Base-by-base conservation (phyloP, 805 yeast species). In the Metschnikowia sp. region DNA sequence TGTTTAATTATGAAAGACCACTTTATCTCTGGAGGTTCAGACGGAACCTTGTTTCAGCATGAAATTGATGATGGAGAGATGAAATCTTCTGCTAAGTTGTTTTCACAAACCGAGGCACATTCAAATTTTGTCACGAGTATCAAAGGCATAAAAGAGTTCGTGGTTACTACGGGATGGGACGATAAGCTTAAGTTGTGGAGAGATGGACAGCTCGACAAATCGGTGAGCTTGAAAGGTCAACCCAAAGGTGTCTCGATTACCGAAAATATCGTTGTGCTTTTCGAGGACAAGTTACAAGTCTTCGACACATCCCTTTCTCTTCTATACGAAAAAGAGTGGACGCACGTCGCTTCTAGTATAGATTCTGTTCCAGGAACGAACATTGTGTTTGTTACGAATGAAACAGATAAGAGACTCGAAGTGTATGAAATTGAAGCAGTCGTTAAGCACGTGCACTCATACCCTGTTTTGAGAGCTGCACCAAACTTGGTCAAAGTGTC, bases 121-220 rank as follows among this genome's bases (percentile, higher is more conserved):
- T 61, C 77, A 0, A 89, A 90, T 54, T 77, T 84, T 52, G 77
- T 92, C 39, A 81, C 79, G 32, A 82, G 83, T 2, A 76, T 78
- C 13, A 51, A 64, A 13, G 45, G 33, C 55, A 58, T 60, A 10
- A 64, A 61, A 0, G 58, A 64, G 0, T 44, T 67, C 7, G 58
- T 81, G 15, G 47, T 45, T 11, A 74, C 89, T n/a, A 72, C 81
- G 18, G 95, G 91, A 3, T 94, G 98, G 98, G 99, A 92, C 66
- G 96, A 88, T 60, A 79, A 79, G 11, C 58, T 90, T 39, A 79
- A 77, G 59, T 37, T 61, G 12, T 68, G 75, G 73, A 49, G 58
- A 11, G 51, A 51, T n/a, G 55, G 49, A 11, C 44, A 44, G 3
- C 47, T 58, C 36, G 45, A 43, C 13, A 31, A 42, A 9, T 32